Percentiles rank a stretch among this genome's conserved stretches.
phyloP scores from a whole-genome alignment of 2,329 filamentous ascomycete species.

The Penicillium vulpinum region DNA sequence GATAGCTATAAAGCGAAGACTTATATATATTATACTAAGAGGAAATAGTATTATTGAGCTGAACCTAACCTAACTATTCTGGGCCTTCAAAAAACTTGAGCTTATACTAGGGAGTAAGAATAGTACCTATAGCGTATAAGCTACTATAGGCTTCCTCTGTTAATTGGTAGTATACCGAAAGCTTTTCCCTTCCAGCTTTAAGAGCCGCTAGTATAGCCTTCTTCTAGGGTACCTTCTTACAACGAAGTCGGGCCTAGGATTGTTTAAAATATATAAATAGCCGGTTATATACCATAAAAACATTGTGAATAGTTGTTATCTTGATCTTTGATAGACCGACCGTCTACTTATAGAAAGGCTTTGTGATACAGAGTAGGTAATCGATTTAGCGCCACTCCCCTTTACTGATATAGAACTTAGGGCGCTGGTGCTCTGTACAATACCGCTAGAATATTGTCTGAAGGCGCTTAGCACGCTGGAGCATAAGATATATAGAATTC shows the following conservation, averaged over 20 bases:
- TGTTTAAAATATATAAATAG: slow-evolving; percentile 15
- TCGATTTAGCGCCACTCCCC: not conserved
- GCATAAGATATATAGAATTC: not conserved
- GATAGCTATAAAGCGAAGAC: no score
- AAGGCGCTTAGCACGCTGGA: not conserved
- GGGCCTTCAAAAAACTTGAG: no score
- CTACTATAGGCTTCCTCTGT: no score
- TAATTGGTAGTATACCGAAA: no score
- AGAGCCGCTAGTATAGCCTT: slow-evolving; percentile 5
- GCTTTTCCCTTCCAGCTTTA: no score
- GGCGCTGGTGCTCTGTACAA: not conserved
- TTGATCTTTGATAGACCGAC: not conserved
- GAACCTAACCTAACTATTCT: no score
- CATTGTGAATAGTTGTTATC: not conserved
- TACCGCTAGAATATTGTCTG: not conserved
- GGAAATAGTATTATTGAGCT: no score
- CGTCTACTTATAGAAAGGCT: not conserved
- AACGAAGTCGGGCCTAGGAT: not conserved
- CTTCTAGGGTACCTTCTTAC: slow-evolving; percentile 14
- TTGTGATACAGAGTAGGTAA: not conserved
- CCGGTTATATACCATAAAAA: slow-evolving; percentile 11
- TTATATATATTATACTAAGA: no score
- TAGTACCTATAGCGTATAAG: no score
- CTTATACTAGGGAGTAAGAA: no score
- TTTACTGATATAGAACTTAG: not conserved